phyloP scores from a whole-genome alignment of 176 grass and related monocot species.

The Echinochloa phyllopogon region DNA sequence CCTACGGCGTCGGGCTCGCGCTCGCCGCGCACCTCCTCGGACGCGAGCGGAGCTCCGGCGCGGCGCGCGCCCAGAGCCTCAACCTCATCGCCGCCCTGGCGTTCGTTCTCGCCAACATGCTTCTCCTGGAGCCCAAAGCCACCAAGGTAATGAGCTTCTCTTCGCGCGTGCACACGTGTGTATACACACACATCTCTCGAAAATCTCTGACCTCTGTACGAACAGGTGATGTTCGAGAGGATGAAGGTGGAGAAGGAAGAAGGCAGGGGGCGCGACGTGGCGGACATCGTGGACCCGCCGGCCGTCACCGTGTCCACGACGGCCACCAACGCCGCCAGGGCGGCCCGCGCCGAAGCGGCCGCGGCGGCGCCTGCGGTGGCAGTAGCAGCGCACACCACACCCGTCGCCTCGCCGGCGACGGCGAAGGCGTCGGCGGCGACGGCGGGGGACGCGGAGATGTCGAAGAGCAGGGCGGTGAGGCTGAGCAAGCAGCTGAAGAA shows the following conservation, averaged over 20 bases:
- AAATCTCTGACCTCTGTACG: too few relatives aligned
- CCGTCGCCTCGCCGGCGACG: not conserved
- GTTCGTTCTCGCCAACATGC: constrained; percentile 67
- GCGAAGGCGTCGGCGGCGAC: not conserved
- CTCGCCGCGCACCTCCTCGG: constrained; percentile 59
- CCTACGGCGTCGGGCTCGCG: constrained; percentile 55
- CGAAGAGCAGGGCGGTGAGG: constrained; percentile 46
- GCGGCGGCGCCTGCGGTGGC: not conserved
- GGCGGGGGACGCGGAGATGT: constrained; percentile 43
- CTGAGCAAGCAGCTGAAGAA: constrained; percentile 59
- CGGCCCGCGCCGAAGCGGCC: constrained; percentile 14
- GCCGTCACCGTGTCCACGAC: constrained; percentile 4
- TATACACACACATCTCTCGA: too few relatives aligned
- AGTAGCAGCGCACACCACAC: not conserved
- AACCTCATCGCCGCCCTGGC: constrained; percentile 61
- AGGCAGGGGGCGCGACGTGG: constrained; percentile 74
- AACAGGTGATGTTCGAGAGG: constrained; percentile 90
- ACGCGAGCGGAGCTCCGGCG: constrained; percentile 40
- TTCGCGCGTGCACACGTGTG: fast-evolving
- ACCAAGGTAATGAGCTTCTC: constrained; percentile 56
- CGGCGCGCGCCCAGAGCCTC: constrained; percentile 59
- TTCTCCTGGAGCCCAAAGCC: constrained; percentile 72
- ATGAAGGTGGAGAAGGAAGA: constrained; percentile 94
- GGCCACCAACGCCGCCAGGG: constrained; percentile 4
- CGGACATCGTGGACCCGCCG: constrained; percentile 50